Evolutionary conservation across 2,329 filamentous ascomycete species (phyloP), one percentile per base, ranked within the genome.

Genomic region (Apiospora aurea): DNA sequence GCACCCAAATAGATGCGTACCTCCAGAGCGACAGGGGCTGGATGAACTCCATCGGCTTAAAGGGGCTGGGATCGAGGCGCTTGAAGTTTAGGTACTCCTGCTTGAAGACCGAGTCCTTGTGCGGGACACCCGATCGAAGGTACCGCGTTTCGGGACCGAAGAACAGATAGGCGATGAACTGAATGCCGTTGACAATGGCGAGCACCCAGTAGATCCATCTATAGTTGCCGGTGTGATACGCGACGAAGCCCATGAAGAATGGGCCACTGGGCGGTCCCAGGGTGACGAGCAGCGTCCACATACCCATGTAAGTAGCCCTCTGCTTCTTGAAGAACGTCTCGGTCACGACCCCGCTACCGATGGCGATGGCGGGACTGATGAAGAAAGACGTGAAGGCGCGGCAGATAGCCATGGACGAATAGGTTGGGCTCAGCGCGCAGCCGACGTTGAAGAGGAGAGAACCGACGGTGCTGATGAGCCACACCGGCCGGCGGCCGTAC

Each of bases 131-230:
- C 7, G 83, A 82, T 21, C 72, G 72, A 16, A 87, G 78, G 77
- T 89, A 90, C 41, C 86, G 84, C 1, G 88, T 89, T 76, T 91
- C 89, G 0, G 86, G 85, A 1, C 86, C 85, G 34, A 89, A 75
- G 77, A 90, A 86, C 71, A 90, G 77, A 77, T 90, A 90, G 26
- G 87, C 77, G 69, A 90, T 78, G 73, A 91, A 84, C 74, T 91
- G 88, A 7, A 83, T 84, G 68, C 83, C 87, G 72, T 91, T 90
- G 75, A 87, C 84, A 53, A 90, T 90, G 1, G 87, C 87, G 29
- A 90, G 79, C 29, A 86, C 83, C 84, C 85, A 90, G 78, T 87
- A 90, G 38, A 90, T 89, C 88, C 88, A 90, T 21, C 86, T 82
- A 71, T 87, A 90, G 0, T 86, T 85, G 18, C 86, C 84, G 13